phyloP scores from a whole-genome alignment of 352 stramenopile species.

The Globisporangium sylvaticum region DNA sequence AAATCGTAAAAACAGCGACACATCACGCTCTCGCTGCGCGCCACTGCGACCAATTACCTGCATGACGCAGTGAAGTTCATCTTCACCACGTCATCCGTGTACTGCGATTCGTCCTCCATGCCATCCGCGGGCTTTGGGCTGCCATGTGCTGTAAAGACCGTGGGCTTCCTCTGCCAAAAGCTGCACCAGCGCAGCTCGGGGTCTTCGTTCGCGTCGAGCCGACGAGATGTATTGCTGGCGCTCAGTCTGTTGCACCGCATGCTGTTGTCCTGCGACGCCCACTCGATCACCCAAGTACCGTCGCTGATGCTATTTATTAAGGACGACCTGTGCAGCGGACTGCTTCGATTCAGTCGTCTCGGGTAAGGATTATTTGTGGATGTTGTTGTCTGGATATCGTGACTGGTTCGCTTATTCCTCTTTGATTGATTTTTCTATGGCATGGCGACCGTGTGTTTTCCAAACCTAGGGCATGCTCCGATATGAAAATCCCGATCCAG shows the following conservation, averaged over 20 bases:
- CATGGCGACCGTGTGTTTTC: not conserved
- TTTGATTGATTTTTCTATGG: not conserved
- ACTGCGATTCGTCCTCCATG: slow-evolving; percentile 23
- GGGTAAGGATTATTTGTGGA: slow-evolving; percentile 29
- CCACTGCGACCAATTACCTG: slow-evolving; percentile 57
- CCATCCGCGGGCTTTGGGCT: slow-evolving; percentile 44
- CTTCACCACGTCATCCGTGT: slow-evolving; percentile 53
- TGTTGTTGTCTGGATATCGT: not conserved
- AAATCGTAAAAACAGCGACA: slow-evolving; percentile 31
- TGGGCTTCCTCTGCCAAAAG: slow-evolving; percentile 83
- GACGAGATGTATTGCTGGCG: slow-evolving; percentile 65
- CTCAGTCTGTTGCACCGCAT: slow-evolving; percentile 59
- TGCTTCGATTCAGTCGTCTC: slow-evolving; percentile 69
- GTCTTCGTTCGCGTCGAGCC: slow-evolving; percentile 18
- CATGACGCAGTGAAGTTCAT: slow-evolving; percentile 63
- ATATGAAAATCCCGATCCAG: slow-evolving; percentile 51
- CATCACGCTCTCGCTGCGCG: slow-evolving; percentile 58
- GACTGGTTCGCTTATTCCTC: not conserved
- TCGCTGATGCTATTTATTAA: slow-evolving; percentile 83
- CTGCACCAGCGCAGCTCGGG: slow-evolving; percentile 43
- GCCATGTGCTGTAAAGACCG: slow-evolving; percentile 72
- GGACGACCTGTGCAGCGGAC: slow-evolving; percentile 73
- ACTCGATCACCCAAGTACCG: slow-evolving; percentile 42
- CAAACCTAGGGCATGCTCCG: slow-evolving; percentile 35
- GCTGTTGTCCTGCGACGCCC: slow-evolving; percentile 49